Base-by-base conservation (phyloP, 345 rosid genomes). In the Nephelium lappaceum region DNA sequence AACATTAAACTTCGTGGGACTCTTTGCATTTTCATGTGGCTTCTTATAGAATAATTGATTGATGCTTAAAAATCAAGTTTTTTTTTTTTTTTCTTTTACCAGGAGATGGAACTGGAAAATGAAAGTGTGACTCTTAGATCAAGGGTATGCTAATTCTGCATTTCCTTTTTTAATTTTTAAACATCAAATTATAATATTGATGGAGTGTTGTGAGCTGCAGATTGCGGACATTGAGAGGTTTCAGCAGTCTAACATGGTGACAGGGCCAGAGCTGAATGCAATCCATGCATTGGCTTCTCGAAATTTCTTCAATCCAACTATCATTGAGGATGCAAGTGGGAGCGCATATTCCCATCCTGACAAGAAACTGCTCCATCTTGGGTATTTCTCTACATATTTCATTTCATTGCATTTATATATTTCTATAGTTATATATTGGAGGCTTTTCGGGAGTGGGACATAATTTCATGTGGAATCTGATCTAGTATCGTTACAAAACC, bases 71-170 rank as follows among this genome's bases (percentile, higher is more conserved):
- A 31, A 2, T 31, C 36, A 31, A 45, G 2, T 71, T 11, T 9
- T 51, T 11, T 53, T 57, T 4, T 38, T 6, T 36, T n/a, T 74
- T 7, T 58, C n/a, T 8, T n/a, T n/a, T n/a, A n/a, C 12, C 64
- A 94, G 99, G 99, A 94, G 85, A 91, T 91, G 66, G 98, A 94
- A 81, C 85, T 94, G 82, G 99, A 96, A 73, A 93, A 91, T 74
- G 99, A 96, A 77, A 93, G 90, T 49, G 88, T 90, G 14, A 93
- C 85, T 80, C 91, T 94, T 11, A 84, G 99, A 66, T 87, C 93
- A 19, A 96, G 91, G 97, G 98, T 96, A 86, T 62, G 55, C 25
- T 23, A 73, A 60, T 61, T 23, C 36, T 16, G 23, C 2, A 15
- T 3, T 19, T 68, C 6, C 4, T 42, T 42, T 42, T 42, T 45